Percentiles rank a stretch among this genome's conserved stretches.
Conservation (phyloP, 139 green algal genomes). For the Diplosphaera chodatii region DNA sequence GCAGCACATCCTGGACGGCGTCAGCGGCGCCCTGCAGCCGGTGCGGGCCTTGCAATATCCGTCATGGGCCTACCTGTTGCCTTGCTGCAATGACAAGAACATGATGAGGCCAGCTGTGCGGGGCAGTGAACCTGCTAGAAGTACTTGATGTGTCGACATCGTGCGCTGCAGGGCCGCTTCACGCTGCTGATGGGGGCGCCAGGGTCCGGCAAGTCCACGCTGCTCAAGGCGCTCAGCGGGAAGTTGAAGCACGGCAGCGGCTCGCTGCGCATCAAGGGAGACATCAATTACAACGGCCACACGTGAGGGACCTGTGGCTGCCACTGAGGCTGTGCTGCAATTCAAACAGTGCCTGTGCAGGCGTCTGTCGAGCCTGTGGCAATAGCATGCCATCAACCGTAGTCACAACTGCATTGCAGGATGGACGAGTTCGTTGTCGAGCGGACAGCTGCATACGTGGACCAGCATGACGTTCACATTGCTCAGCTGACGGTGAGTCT, state of each 20-base stretch:
- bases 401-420: background rate
- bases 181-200: background rate
- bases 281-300: conserved; percentile 29
- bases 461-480: conserved; percentile 59
- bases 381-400: background rate
- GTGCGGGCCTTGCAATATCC: conserved; percentile 2
- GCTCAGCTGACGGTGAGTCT: conserved; percentile 49
- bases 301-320: background rate
- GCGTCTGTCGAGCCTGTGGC: too few relatives aligned
- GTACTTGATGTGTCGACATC: background rate
- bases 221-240: background rate
- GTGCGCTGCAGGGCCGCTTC: background rate
- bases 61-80: background rate
- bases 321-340: too few relatives aligned
- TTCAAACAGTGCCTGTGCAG: background rate
- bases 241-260: background rate
- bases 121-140: too few relatives aligned
- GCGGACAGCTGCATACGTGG: conserved; percentile 43
- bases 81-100: background rate
- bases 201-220: background rate
- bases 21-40: conserved; percentile 34
- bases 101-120: background rate
- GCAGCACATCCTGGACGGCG: conserved; percentile 32
- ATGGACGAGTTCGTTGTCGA: conserved; percentile 45
- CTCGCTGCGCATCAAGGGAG: background rate